Evolutionary conservation across 2,329 filamentous ascomycete genomes (phyloP).

Genomic region (Didymella pomorum): DNA sequence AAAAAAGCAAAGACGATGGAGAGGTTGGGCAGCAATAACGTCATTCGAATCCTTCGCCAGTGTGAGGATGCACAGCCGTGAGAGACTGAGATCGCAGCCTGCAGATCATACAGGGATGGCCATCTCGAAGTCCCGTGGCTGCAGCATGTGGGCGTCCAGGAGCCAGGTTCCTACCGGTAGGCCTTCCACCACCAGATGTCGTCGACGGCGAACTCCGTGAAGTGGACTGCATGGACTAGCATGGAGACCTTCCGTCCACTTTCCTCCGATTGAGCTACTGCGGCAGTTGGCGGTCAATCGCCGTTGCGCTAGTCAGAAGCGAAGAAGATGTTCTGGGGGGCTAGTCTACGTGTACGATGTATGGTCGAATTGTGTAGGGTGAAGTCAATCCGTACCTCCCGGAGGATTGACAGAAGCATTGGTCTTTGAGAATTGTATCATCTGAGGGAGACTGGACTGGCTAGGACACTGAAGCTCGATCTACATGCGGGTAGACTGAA

Average conservation of each 20-base stretch:
- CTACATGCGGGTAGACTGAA: not conserved
- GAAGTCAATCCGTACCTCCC: not conserved
- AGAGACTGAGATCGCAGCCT: not conserved
- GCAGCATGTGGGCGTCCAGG: not conserved
- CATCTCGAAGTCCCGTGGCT: not conserved
- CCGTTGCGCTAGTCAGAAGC: not conserved
- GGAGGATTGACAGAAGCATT: not conserved
- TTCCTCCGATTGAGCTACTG: not conserved
- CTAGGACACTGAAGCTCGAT: not conserved
- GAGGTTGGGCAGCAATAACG: not conserved
- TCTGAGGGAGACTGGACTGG: not conserved
- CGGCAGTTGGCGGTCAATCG: not conserved
- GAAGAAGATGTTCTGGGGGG: not conserved
- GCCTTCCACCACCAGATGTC: not conserved
- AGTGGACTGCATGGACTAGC: not conserved
- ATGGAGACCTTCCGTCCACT: not conserved
- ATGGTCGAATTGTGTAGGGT: not conserved
- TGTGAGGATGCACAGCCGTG: not conserved
- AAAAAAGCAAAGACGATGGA: not conserved
- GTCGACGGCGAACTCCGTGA: not conserved
- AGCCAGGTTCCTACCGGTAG: slow-evolving; percentile 8
- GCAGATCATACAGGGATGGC: slow-evolving; percentile 3
- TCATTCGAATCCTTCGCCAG: not conserved
- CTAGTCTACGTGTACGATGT: not conserved
- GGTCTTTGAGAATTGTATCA: not conserved